A percentile compares a stretch with the other conserved stretches of the same genome.
Conservation (phyloP, 176 grass and related monocot species). For the Ensete ventricosum region DNA sequence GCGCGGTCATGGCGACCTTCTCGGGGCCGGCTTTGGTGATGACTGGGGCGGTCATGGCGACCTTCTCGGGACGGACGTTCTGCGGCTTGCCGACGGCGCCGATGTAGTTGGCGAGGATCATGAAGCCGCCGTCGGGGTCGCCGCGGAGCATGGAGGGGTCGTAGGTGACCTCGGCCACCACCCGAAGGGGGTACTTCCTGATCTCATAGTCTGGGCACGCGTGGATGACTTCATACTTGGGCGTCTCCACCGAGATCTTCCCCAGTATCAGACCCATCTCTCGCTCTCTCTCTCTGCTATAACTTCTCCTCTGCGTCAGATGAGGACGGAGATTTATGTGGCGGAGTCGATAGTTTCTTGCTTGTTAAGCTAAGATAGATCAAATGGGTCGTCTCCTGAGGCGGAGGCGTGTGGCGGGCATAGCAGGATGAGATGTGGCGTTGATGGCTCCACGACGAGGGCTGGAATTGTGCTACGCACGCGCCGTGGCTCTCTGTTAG, state of each 20-base stretch:
- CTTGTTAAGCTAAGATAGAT: neutral
- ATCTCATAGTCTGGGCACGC: conserved; percentile 79
- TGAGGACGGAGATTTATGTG: neutral
- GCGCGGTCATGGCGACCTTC: conserved; percentile 64
- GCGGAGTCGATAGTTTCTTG: neutral
- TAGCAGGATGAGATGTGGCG: neutral
- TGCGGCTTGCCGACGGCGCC: conserved; percentile 63
- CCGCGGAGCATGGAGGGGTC: conserved; percentile 54
- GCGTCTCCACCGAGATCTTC: conserved; percentile 81
- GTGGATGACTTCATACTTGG: conserved; percentile 74
- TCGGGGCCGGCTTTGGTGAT: conserved; percentile 36
- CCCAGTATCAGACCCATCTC: conserved; percentile 71
- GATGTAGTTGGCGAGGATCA: conserved; percentile 77
- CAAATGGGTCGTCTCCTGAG: neutral
- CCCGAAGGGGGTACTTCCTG: conserved; percentile 52
- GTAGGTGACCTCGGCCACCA: conserved; percentile 80
- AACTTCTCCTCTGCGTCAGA: too few relatives aligned
- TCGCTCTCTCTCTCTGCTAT: neutral
- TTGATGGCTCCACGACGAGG: neutral
- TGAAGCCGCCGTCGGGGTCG: conserved; percentile 64
- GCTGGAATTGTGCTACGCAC: too few relatives aligned
- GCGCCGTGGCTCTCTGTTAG: too few relatives aligned
- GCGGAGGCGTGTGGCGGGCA: neutral
- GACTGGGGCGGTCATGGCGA: conserved; percentile 77
- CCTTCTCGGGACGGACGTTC: conserved; percentile 74